These are phyloP conservation scores for Ganoderma sinense DNA, from an alignment of 1,284 basidiomycete genomes.

Conservation along the genomic window DNA sequence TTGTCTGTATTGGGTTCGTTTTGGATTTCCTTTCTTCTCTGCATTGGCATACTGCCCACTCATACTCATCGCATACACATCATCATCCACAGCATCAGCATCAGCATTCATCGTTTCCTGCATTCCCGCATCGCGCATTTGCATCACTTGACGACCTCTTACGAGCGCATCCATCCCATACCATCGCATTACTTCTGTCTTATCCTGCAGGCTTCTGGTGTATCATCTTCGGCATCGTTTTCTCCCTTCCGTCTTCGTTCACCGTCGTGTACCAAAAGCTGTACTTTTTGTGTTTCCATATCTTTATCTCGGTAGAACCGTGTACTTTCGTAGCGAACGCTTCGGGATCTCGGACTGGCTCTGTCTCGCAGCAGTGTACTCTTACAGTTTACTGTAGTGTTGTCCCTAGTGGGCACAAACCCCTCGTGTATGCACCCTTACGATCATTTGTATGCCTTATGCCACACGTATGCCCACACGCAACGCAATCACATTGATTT, in stretches of 20 bases:
- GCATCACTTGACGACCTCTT: constrained; percentile 10
- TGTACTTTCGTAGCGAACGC: constrained; percentile 28
- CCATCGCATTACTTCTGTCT: constrained; percentile 1
- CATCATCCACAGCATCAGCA: constrained; percentile 19
- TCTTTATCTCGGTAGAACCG: constrained; percentile 46
- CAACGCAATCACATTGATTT: not conserved
- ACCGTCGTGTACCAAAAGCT: constrained; percentile 14
- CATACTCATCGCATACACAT: constrained; percentile 18
- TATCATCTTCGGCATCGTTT: constrained; percentile 11
- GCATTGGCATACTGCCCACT: constrained; percentile 26
- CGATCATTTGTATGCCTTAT: constrained; percentile 26
- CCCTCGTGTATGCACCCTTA: constrained; percentile 16
- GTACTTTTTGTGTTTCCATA: constrained; percentile 31
- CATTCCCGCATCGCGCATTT: constrained; percentile 23
- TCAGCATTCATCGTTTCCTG: constrained; percentile 20
- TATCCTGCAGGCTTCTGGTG: constrained; percentile 21
- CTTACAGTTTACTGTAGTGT: constrained; percentile 1
- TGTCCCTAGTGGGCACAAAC: constrained; percentile 16
- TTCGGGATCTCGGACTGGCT: constrained; percentile 17
- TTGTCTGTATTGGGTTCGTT: constrained; percentile 26
- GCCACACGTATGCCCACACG: constrained; percentile 24
- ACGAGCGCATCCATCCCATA: constrained; percentile 12
- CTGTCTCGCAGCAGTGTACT: constrained; percentile 10
- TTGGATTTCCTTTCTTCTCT: constrained; percentile 21
- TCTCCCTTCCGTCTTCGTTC: constrained; percentile 1